Evolutionary conservation across 2,329 filamentous ascomycete genomes (phyloP).

Genomic region (Xylaria sp.): DNA sequence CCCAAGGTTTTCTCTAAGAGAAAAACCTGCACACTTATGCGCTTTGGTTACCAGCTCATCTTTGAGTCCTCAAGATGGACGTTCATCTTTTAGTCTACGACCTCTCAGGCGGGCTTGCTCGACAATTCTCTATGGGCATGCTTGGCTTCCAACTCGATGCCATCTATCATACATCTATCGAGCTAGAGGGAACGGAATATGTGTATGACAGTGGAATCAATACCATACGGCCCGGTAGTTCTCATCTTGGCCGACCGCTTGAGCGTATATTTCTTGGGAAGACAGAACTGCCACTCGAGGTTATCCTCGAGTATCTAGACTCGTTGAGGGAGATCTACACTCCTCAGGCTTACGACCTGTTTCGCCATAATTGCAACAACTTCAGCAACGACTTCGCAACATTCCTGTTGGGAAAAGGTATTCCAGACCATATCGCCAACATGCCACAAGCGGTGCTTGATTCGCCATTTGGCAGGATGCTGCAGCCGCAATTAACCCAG

Average conservation of each 20-base stretch:
- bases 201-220: slow-evolving; percentile 91
- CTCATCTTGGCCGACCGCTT: slow-evolving; percentile 87
- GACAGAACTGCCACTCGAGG: slow-evolving; percentile 81
- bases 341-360: slow-evolving; percentile 85
- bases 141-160: slow-evolving; percentile 80
- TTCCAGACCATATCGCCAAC: slow-evolving; percentile 85
- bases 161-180: slow-evolving; percentile 93
- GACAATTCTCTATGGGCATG: slow-evolving; percentile 64
- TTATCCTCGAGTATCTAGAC: slow-evolving; percentile 87
- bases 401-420: slow-evolving; percentile 88
- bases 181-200: slow-evolving; percentile 87
- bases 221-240: slow-evolving; percentile 80
- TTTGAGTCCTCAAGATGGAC: slow-evolving; percentile 65
- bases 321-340: slow-evolving; percentile 87
- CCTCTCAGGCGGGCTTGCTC: slow-evolving; percentile 71
- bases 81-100: slow-evolving; percentile 84
- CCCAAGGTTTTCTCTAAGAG: not conserved
- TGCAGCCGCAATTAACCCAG: slow-evolving; percentile 75
- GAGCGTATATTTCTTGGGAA: slow-evolving; percentile 78
- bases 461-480: slow-evolving; percentile 88
- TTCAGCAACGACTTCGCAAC: slow-evolving; percentile 93
- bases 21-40: not conserved
- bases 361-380: slow-evolving; percentile 95
- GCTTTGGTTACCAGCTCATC: not conserved
- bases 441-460: slow-evolving; percentile 87